These are phyloP conservation scores for Rhodotorula paludigena DNA, from an alignment of 768 basidiomycete species.

Conservation along the genomic window DNA sequence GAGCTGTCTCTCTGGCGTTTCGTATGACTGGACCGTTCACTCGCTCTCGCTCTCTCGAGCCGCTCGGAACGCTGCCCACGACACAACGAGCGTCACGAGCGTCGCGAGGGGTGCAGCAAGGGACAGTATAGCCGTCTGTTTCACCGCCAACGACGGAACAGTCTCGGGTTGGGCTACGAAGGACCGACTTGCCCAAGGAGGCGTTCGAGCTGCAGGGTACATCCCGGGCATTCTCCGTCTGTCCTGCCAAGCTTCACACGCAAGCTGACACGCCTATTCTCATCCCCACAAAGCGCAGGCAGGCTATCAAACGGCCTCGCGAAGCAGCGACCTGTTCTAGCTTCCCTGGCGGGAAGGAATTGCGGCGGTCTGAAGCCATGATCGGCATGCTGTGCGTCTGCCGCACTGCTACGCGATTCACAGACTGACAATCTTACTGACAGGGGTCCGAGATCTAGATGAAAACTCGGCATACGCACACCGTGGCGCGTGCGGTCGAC, in stretches of 20 bases:
- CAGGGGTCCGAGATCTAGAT: slow-evolving; percentile 37
- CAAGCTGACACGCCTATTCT: background rate
- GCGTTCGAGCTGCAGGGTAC: slow-evolving; percentile 37
- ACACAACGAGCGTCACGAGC: slow-evolving; percentile 32
- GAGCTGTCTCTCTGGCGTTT: slow-evolving; percentile 34
- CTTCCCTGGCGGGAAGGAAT: slow-evolving; percentile 37
- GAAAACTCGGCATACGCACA: slow-evolving; percentile 36
- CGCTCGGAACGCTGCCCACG: slow-evolving; percentile 18
- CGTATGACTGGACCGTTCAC: slow-evolving; percentile 36
- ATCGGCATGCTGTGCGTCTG: slow-evolving; percentile 37
- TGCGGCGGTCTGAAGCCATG: slow-evolving; percentile 37
- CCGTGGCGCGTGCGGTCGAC: slow-evolving; percentile 42
- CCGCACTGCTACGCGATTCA: background rate
- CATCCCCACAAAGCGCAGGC: slow-evolving; percentile 29
- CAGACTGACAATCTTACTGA: background rate
- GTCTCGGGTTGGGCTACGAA: slow-evolving; percentile 32
- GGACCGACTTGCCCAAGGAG: slow-evolving; percentile 33
- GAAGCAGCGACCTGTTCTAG: slow-evolving; percentile 35
- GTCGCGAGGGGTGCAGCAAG: slow-evolving; percentile 10
- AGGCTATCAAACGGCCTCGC: slow-evolving; percentile 31
- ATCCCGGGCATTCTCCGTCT: too few species aligned
- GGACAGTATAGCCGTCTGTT: slow-evolving; percentile 27
- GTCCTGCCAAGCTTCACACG: too few species aligned
- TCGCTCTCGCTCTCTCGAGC: slow-evolving; percentile 22
- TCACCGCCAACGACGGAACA: slow-evolving; percentile 33